phyloP scores from a whole-genome alignment of 2,329 filamentous ascomycete species.

The Bimuria novae-zelandiae region DNA sequence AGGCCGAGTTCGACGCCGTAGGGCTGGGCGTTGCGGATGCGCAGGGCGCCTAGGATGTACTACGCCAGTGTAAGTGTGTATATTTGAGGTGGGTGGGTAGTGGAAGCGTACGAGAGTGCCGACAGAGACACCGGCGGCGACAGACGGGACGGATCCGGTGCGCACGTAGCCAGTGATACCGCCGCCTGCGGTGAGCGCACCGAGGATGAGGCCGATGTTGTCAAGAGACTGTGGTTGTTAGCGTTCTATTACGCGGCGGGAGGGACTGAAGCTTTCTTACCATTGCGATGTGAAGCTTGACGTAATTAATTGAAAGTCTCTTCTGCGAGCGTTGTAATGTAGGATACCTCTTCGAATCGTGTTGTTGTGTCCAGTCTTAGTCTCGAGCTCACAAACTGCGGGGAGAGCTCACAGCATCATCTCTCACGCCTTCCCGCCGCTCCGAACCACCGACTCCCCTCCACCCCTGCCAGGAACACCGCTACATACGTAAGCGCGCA shows the following conservation, averaged over 20 bases:
- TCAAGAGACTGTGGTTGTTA: conserved; percentile 48
- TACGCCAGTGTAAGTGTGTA: conserved; percentile 23
- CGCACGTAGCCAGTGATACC: conserved; percentile 85
- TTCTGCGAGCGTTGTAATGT: neutral
- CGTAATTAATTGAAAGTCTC: neutral
- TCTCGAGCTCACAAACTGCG: conserved; percentile 1
- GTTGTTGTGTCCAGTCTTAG: neutral
- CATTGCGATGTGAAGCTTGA: neutral
- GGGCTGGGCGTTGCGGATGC: conserved; percentile 72
- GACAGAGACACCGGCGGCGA: conserved; percentile 82
- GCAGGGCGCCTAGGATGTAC: conserved; percentile 80
- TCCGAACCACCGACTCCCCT: conserved; percentile 3
- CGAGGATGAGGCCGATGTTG: conserved; percentile 76
- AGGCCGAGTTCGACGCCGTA: conserved; percentile 91
- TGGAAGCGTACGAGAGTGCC: conserved; percentile 62
- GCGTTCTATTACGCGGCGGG: conserved; percentile 3
- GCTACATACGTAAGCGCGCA: conserved; percentile 9
- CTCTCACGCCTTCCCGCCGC: too few species aligned
- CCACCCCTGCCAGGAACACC: conserved; percentile 16
- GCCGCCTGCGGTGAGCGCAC: conserved; percentile 80
- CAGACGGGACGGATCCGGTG: conserved; percentile 83
- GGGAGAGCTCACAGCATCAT: conserved; percentile 16
- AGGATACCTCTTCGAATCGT: neutral
- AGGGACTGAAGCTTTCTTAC: conserved; percentile 4
- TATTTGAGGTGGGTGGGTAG: neutral